phyloP scores from a whole-genome alignment of 306 rosid species.

The Senna siamea region DNA sequence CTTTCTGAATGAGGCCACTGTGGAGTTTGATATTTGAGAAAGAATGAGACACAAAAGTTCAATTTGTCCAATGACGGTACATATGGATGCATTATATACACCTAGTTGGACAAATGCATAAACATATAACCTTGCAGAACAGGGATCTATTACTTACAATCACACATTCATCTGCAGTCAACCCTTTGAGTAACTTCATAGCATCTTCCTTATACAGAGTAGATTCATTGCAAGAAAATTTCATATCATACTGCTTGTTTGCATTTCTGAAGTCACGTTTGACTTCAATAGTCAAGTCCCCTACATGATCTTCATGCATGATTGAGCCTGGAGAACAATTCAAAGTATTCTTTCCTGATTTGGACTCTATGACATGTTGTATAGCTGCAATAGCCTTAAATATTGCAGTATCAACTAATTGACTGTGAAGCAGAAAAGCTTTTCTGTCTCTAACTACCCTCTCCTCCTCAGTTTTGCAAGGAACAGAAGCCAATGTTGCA shows the following conservation, averaged over 20 bases:
- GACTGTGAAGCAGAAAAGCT: slow-evolving; percentile 87
- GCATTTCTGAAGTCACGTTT: slow-evolving; percentile 49
- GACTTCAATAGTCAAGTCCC: slow-evolving; percentile 71
- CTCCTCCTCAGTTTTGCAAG: slow-evolving; percentile 97
- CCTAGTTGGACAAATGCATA: background rate
- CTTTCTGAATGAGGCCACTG: too few species aligned
- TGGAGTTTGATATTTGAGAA: too few species aligned
- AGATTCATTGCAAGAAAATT: slow-evolving; percentile 31
- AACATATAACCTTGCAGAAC: background rate
- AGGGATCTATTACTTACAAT: slow-evolving; percentile 54
- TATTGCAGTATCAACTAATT: slow-evolving; percentile 77
- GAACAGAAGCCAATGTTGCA: slow-evolving; percentile 68
- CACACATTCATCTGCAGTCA: slow-evolving; percentile 92
- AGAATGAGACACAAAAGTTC: background rate
- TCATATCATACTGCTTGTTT: slow-evolving; percentile 36
- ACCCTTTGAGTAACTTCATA: slow-evolving; percentile 78
- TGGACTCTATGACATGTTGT: slow-evolving; percentile 50
- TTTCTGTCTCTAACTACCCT: slow-evolving; percentile 86
- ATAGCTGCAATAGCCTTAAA: slow-evolving; percentile 78
- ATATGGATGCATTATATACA: background rate
- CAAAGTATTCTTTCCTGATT: slow-evolving; percentile 29
- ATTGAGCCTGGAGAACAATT: slow-evolving; percentile 47
- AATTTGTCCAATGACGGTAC: background rate
- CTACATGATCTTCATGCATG: slow-evolving; percentile 54
- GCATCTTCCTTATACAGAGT: slow-evolving; percentile 46